Evolutionary conservation across 2,329 filamentous ascomycete genomes (phyloP), one percentile per base, ranked within the genome.

Genomic region (Fusarium citri): DNA sequence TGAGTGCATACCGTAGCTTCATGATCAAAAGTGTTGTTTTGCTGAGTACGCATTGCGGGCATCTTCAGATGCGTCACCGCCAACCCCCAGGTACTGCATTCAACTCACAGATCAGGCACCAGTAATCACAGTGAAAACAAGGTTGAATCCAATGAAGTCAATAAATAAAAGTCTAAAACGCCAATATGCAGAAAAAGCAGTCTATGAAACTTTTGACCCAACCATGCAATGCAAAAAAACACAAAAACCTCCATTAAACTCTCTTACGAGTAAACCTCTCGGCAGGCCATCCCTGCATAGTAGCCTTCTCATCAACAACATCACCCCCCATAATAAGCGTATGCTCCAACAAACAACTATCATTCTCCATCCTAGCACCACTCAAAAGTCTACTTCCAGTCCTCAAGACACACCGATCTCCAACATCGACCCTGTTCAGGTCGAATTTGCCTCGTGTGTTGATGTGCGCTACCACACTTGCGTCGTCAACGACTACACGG

Each of bases 291-390:
- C 60, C 60, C 15, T 64, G 60, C 59, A 64, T 64, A 1, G 59
- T 57, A 18, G 42, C 46, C 6, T 31, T 42, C 23, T 56, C 59
- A 22, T 64, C 60, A 5, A 64, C 60, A 18, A 64, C 15, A 2
- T 64, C 60, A 14, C 59, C 60, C 5, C 60, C 60, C 60, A 64
- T 64, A 4, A 64, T 64, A 4, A 64, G 59, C 6, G 60, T 64
- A 1, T 64, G 60, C 2, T 64, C 60, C 11, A 64, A 7, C 14
- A 64, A 11, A 48, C 60, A 64, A 11, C 60, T 64, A 5, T 64
- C 49, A 2, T 55, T 64, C 34, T 57, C 62, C 60, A 64, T 64
- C 7, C 31, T 49, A 4, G 60, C 60, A 1, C 59, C 60, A 3
- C 60, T 64, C 31, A 64, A 18, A 20, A 64, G 49, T 1, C 59